Conservation (phyloP, 768 basidiomycete genomes). For the Amanita jacksonii region DNA sequence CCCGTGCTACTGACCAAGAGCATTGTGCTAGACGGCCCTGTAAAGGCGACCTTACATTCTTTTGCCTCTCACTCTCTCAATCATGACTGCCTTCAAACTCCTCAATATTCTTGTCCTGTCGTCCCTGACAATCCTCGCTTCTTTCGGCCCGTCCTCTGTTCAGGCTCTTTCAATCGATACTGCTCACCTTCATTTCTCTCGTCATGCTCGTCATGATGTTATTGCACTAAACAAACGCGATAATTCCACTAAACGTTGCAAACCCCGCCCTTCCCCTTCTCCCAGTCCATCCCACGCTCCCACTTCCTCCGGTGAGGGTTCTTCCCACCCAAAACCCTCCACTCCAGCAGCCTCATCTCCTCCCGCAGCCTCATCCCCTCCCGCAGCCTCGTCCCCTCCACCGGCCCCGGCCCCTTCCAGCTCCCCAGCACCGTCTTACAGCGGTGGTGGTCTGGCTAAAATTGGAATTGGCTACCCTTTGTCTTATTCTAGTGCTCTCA, state of each 20-base stretch:
- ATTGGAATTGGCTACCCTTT: conserved; percentile 63
- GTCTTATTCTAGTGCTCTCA: conserved; percentile 37
- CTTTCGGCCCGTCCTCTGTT: conserved; percentile 35
- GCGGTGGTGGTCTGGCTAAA: conserved; percentile 28
- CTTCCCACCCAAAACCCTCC: conserved; percentile 11
- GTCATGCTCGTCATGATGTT: conserved; percentile 35
- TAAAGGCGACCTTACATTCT: conserved; percentile 8
- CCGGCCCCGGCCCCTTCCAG: conserved; percentile 2
- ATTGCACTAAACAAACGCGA: conserved; percentile 44
- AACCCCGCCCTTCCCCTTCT: conserved; percentile 32
- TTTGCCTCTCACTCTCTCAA: conserved; percentile 13
- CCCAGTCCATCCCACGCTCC: conserved; percentile 19
- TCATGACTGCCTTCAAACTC: conserved; percentile 42
- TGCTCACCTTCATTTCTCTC: conserved; percentile 27
- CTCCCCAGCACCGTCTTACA: conserved; percentile 7
- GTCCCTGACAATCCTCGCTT: conserved; percentile 46
- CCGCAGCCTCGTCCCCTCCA: conserved; percentile 9
- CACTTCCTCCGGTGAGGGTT: conserved; percentile 26
- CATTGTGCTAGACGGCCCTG: conserved; percentile 13
- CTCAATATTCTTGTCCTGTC: conserved; percentile 51
- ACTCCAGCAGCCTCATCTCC: conserved; percentile 9
- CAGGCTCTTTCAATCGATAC: conserved; percentile 43
- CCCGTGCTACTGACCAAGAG: conserved; percentile 8
- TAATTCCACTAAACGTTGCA: conserved; percentile 41
- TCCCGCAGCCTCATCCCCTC: conserved; percentile 6